These are phyloP conservation scores for Taiozyma onychis DNA, from an alignment of 1,139 yeast species.

Conservation along the genomic window DNA sequence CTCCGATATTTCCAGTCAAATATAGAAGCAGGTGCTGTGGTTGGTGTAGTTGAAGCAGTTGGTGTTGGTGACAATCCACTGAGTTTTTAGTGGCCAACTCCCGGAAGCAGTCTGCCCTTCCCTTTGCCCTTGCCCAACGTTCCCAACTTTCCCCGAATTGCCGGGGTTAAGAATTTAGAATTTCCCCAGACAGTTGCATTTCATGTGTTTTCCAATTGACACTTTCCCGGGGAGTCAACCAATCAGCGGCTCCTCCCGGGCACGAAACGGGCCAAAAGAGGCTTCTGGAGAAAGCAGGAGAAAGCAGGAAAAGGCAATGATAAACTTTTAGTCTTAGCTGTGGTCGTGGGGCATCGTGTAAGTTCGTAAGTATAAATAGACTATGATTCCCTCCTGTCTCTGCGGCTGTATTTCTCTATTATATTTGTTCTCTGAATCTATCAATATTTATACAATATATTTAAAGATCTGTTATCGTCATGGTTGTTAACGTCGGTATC, in stretches of 20 bases:
- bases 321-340: too few relatives aligned
- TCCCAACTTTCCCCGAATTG: neutral
- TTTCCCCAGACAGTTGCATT: neutral
- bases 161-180: neutral
- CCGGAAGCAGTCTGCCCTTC: neutral
- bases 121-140: neutral
- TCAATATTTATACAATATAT: neutral
- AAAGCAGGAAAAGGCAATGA: neutral
- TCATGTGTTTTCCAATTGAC: neutral
- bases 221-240: neutral
- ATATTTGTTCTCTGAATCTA: too few relatives aligned
- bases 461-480: neutral
- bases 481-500: slow-evolving; percentile 50
- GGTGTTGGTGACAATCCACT: too few relatives aligned
- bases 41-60: too few relatives aligned
- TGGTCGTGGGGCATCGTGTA: too few relatives aligned
- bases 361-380: neutral
- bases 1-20: too few relatives aligned
- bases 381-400: neutral
- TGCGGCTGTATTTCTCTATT: neutral
- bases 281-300: neutral
- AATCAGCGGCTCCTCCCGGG: neutral
- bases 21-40: too few relatives aligned
- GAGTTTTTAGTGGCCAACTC: neutral
- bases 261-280: neutral